phyloP scores from a whole-genome alignment of 1,284 basidiomycete species.

The Pulveroboletus ridleyi region DNA sequence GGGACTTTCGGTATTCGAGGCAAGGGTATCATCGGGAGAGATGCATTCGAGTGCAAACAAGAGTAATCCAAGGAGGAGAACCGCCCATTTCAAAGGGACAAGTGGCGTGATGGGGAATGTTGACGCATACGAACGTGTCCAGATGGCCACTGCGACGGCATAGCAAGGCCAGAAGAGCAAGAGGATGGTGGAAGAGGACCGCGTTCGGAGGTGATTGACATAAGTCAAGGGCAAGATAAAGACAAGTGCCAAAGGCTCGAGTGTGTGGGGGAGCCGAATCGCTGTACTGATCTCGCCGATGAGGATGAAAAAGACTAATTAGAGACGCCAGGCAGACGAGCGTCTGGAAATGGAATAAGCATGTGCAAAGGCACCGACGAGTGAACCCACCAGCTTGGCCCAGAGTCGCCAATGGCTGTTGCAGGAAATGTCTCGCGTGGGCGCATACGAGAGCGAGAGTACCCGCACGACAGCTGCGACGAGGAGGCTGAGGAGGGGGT shows the following conservation, averaged over 20 bases:
- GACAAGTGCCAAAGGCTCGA: conserved; percentile 61
- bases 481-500: conserved; percentile 55
- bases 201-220: conserved; percentile 81
- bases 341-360: conserved; percentile 41
- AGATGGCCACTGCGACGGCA: conserved; percentile 55
- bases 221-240: conserved; percentile 57
- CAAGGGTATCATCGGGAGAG: conserved; percentile 66
- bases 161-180: conserved; percentile 90
- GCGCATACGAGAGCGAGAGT: conserved; percentile 36
- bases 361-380: not conserved
- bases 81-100: conserved; percentile 55
- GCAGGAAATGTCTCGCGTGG: conserved; percentile 38
- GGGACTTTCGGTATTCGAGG: conserved; percentile 71
- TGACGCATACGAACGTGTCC: conserved; percentile 61
- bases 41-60: conserved; percentile 76
- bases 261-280: conserved; percentile 58
- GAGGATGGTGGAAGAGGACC: conserved; percentile 78
- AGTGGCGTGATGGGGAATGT: conserved; percentile 36
- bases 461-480: conserved; percentile 48
- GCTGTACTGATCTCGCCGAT: conserved; percentile 42
- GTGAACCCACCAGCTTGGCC: conserved; percentile 62
- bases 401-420: conserved; percentile 58
- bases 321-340: conserved; percentile 50
- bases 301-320: conserved; percentile 45
- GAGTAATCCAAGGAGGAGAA: conserved; percentile 55